These are phyloP conservation scores for Metschnikowia reukaufii DNA, from an alignment of 805 yeast genomes.

Conservation along the genomic window DNA sequence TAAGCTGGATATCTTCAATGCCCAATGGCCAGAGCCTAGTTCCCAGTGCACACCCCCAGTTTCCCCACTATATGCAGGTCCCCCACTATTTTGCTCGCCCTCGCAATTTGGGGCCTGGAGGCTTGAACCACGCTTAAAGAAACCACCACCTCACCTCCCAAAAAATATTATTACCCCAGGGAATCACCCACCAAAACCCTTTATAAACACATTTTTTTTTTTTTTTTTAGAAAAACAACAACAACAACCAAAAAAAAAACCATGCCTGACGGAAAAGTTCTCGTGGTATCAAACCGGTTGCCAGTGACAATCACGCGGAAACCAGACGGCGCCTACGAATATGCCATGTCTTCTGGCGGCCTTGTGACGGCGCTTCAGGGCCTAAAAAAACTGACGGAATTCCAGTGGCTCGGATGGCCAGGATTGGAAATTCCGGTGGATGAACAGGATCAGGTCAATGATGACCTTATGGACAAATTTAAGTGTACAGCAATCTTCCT, in stretches of 20 bases:
- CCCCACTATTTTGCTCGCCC: no score
- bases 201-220: no score
- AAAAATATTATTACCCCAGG: no score
- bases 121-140: no score
- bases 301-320: slow-evolving; percentile 87
- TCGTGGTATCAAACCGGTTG: slow-evolving; percentile 90
- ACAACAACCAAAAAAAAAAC: background rate
- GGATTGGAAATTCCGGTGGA: slow-evolving; percentile 74
- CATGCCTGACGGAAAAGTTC: slow-evolving; percentile 57
- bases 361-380: slow-evolving; percentile 95
- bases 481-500: slow-evolving; percentile 88
- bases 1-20: no score
- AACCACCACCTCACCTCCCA: no score
- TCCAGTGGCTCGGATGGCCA: slow-evolving; percentile 99
- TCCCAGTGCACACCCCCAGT: no score
- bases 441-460: slow-evolving; percentile 67
- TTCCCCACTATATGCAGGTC: no score
- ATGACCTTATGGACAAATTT: slow-evolving; percentile 72
- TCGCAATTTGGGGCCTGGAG: no score
- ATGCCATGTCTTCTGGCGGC: slow-evolving; percentile 96
- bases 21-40: no score
- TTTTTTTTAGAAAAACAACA: background rate
- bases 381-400: slow-evolving; percentile 72
- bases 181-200: no score
- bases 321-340: slow-evolving; percentile 64